Conservation (phyloP, 176 grass and related monocot species). For the Avena sativa region DNA sequence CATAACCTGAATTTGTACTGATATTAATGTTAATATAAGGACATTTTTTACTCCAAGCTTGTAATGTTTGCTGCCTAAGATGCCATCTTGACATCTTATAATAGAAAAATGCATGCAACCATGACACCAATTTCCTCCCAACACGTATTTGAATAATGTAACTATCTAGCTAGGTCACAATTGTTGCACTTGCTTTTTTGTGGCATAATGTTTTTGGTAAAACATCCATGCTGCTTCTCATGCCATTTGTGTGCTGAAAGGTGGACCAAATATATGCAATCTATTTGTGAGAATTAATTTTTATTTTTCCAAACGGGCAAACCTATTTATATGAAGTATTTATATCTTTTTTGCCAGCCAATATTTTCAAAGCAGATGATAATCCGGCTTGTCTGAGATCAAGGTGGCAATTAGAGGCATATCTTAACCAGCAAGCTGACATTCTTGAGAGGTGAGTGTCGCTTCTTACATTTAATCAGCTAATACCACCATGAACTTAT, state of each 20-base stretch:
- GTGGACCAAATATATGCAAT: not conserved
- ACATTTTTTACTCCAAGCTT: constrained; percentile 1
- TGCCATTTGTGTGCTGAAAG: not conserved
- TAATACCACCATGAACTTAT: constrained; percentile 29
- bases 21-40: constrained; percentile 3
- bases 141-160: not conserved
- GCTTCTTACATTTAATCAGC: constrained; percentile 36
- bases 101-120: not conserved
- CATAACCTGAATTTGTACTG: not conserved
- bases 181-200: not conserved
- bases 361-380: constrained; percentile 69
- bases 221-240: constrained; percentile 7
- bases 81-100: not conserved
- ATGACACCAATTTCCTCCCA: not conserved
- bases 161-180: not conserved
- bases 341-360: constrained; percentile 49
- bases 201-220: constrained; percentile 17
- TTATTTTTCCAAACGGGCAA: not conserved
- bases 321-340: constrained; percentile 25
- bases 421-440: constrained; percentile 90
- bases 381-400: constrained; percentile 74
- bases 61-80: not conserved
- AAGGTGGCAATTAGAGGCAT: constrained; percentile 96
- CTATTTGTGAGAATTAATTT: constrained; percentile 18
- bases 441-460: constrained; percentile 78